Conservation (phyloP, 805 yeast species). For the Zygoascus ofunaensis region DNA sequence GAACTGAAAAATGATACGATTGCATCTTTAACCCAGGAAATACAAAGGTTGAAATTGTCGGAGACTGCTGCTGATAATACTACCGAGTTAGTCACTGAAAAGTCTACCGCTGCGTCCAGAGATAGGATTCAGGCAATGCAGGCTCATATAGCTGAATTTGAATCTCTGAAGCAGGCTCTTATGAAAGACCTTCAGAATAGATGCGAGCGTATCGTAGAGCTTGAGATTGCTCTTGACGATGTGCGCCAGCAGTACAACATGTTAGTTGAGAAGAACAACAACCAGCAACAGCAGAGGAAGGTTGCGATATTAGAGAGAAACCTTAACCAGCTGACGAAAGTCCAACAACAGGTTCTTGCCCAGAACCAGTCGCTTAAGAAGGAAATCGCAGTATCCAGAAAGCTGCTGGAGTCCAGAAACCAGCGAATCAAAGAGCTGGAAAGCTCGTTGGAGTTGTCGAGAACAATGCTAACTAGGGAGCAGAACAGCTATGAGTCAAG, state of each 20-base stretch:
- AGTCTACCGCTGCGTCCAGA: not conserved
- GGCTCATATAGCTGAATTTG: conserved; percentile 7
- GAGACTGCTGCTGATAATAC: not conserved
- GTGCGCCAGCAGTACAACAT: conserved; percentile 30
- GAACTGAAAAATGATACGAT: conserved; percentile 11
- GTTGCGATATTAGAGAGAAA: conserved; percentile 48
- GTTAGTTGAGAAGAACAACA: conserved; percentile 19
- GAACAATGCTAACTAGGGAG: conserved; percentile 40
- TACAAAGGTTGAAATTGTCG: conserved; percentile 7
- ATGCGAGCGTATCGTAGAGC: conserved; percentile 32
- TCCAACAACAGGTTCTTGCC: conserved; percentile 52
- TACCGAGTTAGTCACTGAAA: not conserved
- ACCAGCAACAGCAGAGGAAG: conserved; percentile 35
- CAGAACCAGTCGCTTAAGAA: conserved; percentile 49
- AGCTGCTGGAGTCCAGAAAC: conserved; percentile 49
- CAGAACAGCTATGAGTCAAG: conserved; percentile 38
- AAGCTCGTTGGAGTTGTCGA: conserved; percentile 36
- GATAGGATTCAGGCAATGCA: conserved; percentile 8
- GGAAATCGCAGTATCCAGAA: conserved; percentile 47
- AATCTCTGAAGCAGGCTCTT: conserved; percentile 49
- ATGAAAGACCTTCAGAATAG: conserved; percentile 20
- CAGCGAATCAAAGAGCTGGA: conserved; percentile 49
- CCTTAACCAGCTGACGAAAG: conserved; percentile 46
- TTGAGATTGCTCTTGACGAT: conserved; percentile 37
- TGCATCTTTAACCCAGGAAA: conserved; percentile 7